Evolutionary conservation across 257 asterid genomes (phyloP), one percentile per base, ranked within the genome.

Genomic region (Nemophila menziesii): DNA sequence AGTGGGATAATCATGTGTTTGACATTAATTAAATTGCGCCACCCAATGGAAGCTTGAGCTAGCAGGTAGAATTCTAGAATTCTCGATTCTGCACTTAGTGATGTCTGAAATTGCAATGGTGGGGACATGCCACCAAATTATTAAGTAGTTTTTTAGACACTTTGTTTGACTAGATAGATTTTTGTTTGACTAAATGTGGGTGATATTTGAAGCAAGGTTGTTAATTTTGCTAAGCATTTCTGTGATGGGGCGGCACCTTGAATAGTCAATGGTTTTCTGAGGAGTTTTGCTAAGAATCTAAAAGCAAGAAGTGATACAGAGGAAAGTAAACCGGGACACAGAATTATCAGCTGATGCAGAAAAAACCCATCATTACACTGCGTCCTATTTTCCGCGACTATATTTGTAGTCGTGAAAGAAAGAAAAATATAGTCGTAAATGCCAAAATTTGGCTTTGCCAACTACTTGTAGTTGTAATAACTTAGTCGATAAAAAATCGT

Each of bases 211-310:
- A 54, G 52, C 58, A 44, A 87, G 97, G 97, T 93, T 33, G 90
- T 87, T 58, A 95, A 83, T 65, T 92, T 87, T 58, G 95, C 95
- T 3, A 87, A 87, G 67, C 74, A 95, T 39, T 87, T 80, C 77
- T 87, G 97, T 56, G 97, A 83, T 45, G 97, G 97, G 63, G 69
- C 90, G 22, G 95, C 95, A 5, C 97, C 95, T 49, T 95, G 97
- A 6, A 29, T 80, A 36, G 57, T 87, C 54, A 87, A 87, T 56
- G 97, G 95, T 20, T 87, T 93, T 53, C 80, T 83, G 53, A 60
- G 93, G 64, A 80, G 82, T 53, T 80, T 71, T 53, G 33, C 78
- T 44, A 67, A 64, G 61, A 75, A 72, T 38, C 54, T 53, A 41
- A 67, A 56, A 43, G 57, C 18, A 33, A 52, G 43, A 16, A 54